Evolutionary conservation across 768 basidiomycete species (phyloP), one percentile per base, ranked within the genome.

Genomic region (Pleurotus pulmonarius): DNA sequence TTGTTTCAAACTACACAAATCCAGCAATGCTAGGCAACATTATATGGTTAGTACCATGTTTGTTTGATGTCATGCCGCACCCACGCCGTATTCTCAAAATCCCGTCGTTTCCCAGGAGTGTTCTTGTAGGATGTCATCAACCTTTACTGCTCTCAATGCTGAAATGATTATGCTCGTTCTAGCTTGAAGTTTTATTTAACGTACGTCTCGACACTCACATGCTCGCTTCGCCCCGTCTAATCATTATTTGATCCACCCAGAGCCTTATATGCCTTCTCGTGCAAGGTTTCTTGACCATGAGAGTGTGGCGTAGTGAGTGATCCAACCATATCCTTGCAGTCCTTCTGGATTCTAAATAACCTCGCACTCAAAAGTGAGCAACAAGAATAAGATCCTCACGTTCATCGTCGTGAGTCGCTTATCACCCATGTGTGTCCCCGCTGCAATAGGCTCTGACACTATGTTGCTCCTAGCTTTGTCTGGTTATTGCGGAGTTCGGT

Each of bases 141-240:
- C 47, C 7, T 11, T 6, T 34, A 34, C 29, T 34, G 29, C 29
- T 34, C 11, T 8, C 29, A 34, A 34, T 34, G 29, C 29, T 34
- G 29, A 34, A 34, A 34, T 11, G 9, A 34, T 34, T 34, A 24
- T 52, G 41, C 22, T 46, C 34, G 26, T 38, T 5, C 18, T 55
- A 83, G 81, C 74, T 81, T 18, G 83, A 84, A 67, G 82, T 84
- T 11, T 62, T 83, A 37, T 83, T 83, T 65, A 83, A 81, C 61
- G 83, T 81, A 53, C 12, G 51, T 29, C 37, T 59, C 57, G 73
- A 61, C 29, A 22, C 18, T 18, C 18, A 39, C 11, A 3, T 34
- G 29, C 29, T 34, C 29, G 29, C 29, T 34, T 34, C 29, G 29
- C 29, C 2, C 7, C 29, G 44, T 22, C 18, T 46, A 15, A 39